Base-by-base conservation (phyloP, 2,329 filamentous ascomycete genomes). In the Penicillium sp. region DNA sequence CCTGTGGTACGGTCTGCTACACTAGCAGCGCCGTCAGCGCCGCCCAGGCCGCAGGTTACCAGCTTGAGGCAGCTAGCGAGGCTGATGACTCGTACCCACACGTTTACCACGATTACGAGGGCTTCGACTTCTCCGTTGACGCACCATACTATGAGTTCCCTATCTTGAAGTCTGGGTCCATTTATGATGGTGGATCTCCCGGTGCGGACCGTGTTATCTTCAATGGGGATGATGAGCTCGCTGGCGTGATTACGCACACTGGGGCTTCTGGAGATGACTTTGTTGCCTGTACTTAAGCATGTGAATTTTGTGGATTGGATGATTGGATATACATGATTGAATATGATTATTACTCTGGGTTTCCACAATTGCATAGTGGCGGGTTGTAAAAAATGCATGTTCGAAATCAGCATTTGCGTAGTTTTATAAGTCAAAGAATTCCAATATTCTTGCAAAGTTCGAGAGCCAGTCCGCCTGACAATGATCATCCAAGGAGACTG, bases 251-350 rank as follows among this genome's bases (percentile, higher is more conserved):
- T 59, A 90, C 88, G 0, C 88, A 90, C 67, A 88, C 85, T 22
- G 87, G 87, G 26, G 87, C 87, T 18, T 83, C 80, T 49, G 85
- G 85, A 7, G 85, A 89, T 69, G 77, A 82, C 72, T 90, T 90
- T 72, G 85, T 89, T 53, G 81, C 77, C n/a, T 89, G 87, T 57
- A 49, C 29, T 35, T 64, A 59, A 23, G 33, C 20, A 5, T 27
- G 23, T 40, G 7, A 40, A 7, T 7, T 20, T 2, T 35, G 2
- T 40, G 2, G 7, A 20, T 20, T 14, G 11, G 3, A 15, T 6
- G 14, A 14, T 33, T 33, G 29, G 29, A 8, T 26, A 26, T 26
- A 26, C 2, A 26, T 31, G 29, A 31, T 31, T 15, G 4, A 31
- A 6, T 15, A 15, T 31, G 5, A 31, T 3, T 15, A 14, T 31